Evolutionary conservation across 805 yeast genomes (phyloP), one percentile per base, ranked within the genome.

Genomic region (Candida wancherniae): DNA sequence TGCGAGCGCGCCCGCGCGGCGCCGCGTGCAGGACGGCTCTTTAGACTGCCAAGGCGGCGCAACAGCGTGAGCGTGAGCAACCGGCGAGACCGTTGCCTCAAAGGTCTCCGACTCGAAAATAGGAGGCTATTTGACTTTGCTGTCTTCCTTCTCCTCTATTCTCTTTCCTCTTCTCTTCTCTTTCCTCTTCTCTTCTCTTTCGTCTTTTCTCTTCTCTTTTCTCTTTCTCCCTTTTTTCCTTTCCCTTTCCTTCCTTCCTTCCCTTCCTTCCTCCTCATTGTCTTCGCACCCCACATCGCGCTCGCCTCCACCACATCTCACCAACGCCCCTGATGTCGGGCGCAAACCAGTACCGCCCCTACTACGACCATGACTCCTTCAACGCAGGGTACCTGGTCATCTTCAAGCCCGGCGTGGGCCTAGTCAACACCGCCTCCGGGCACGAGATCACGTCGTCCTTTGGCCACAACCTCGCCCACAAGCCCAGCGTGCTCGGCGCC

Each of bases 301-400:
- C 13, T 25, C 13, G 20, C 11, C 11, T 19, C n/a, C 29, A 12
- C 15, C 17, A 26, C 11, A 19, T 26, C 26, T 23, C 4, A 12
- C 14, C 17, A 4, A 13, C 7, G 20, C 20, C 20, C 9, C 9
- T 7, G 20, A 44, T 44, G 49, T 39, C 45, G 6, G 44, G 47
- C 15, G 49, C 42, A 11, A 38, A 36, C 31, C 42, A 55, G 15
- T 55, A 69, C 32, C 69, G 92, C 56, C 90, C 90, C 2, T 82
- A 82, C 54, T 75, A 78, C 49, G 77, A 80, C 53, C 71, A 80
- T n/a, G 79, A 69, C 15, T 61, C 78, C 1, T 82, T 82, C 53
- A 68, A 76, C 50, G 75, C 79, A 1, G 82, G 80, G 9, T 77
- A 78, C 46, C 59, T 72, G 16, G 81, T 78, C 11, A 67, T 73